phyloP scores from a whole-genome alignment of 331 rosid genomes.

The Malus hybrid region DNA sequence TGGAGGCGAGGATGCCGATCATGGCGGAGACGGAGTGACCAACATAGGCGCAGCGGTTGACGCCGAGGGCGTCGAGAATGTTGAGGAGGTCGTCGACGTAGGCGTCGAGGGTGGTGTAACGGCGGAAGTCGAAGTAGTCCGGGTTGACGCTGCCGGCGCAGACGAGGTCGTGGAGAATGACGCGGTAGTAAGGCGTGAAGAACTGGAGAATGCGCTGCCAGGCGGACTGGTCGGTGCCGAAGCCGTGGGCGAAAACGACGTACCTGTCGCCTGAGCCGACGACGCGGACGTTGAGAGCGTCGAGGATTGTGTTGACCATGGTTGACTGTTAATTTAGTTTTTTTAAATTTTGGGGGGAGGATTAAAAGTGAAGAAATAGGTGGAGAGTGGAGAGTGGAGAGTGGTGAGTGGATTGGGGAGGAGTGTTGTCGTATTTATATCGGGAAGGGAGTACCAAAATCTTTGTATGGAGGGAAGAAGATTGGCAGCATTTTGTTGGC shows the following conservation, averaged over 20 bases:
- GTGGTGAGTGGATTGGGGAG: neutral
- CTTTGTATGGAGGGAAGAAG: neutral
- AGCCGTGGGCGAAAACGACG: conserved; percentile 79
- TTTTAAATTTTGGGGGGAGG: neutral
- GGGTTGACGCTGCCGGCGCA: conserved; percentile 99
- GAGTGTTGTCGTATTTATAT: conserved; percentile 7
- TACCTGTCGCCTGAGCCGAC: conserved; percentile 64
- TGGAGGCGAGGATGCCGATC: conserved; percentile 93
- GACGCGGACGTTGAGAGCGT: conserved; percentile 84
- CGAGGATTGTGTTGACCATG: conserved; percentile 34
- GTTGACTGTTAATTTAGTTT: neutral
- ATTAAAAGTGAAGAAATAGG: neutral
- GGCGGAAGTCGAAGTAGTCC: conserved; percentile 74
- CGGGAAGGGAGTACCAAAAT: neutral
- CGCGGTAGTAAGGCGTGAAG: conserved; percentile 57
- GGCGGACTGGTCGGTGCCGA: conserved; percentile 94
- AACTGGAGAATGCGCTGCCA: conserved; percentile 81
- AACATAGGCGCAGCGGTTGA: conserved; percentile 65
- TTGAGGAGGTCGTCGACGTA: conserved; percentile 77
- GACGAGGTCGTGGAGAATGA: conserved; percentile 86
- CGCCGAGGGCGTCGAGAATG: conserved; percentile 60
- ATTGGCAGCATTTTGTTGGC: neutral
- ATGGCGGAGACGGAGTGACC: conserved; percentile 99
- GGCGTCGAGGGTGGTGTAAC: conserved; percentile 85
- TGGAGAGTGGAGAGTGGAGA: neutral